phyloP scores from a whole-genome alignment of 148 eudicot species.

The Rhododendron molle region DNA sequence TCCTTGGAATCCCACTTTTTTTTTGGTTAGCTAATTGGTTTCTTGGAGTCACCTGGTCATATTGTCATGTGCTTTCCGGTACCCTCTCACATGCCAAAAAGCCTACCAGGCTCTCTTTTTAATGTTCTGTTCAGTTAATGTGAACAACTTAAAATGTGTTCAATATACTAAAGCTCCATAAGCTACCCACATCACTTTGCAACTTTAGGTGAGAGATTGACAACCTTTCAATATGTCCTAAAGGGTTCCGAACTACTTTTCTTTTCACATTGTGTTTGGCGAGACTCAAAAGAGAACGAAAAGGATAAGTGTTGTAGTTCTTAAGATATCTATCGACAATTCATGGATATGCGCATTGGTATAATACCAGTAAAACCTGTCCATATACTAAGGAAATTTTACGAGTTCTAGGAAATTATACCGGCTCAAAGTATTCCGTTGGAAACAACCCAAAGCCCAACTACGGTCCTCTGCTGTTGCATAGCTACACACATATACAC shows the following conservation, averaged over 20 bases:
- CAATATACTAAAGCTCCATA: background rate
- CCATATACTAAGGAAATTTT: background rate
- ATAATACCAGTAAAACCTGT: background rate
- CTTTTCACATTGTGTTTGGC: background rate
- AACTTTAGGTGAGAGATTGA: background rate
- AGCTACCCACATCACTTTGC: background rate
- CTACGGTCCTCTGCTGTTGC: background rate
- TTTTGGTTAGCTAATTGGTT: background rate
- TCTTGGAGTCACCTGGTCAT: background rate
- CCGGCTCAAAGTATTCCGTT: background rate
- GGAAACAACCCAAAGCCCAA: background rate
- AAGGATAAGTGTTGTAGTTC: background rate
- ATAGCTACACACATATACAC: background rate
- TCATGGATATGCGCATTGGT: too few species aligned
- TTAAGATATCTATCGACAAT: background rate
- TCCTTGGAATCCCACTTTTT: background rate
- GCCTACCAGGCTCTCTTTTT: background rate
- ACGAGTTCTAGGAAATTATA: background rate
- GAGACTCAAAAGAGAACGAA: background rate
- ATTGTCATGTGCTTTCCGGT: background rate
- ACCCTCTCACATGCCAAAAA: background rate
- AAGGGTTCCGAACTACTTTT: background rate
- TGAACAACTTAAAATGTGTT: background rate
- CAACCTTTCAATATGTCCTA: background rate
- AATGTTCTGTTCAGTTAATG: background rate